Evolutionary conservation across 116 monocot species (phyloP).

Genomic region (Phalaenopsis hybrid): DNA sequence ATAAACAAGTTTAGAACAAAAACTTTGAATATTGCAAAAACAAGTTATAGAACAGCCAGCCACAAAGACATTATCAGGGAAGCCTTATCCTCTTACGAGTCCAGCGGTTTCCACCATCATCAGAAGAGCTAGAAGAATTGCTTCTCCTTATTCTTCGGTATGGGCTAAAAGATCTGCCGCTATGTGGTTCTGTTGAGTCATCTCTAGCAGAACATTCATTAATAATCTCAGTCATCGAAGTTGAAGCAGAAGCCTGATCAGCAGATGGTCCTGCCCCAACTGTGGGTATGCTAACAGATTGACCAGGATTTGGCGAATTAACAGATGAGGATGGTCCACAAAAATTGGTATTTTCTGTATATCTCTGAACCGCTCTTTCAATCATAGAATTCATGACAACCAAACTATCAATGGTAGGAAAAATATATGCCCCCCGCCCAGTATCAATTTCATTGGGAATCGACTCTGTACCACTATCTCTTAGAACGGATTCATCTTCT

Average conservation of each 20-base stretch:
- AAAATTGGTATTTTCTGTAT: background rate
- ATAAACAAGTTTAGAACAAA: background rate
- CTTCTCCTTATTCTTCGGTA: constrained; percentile 26
- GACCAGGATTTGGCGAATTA: background rate
- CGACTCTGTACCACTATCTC: background rate
- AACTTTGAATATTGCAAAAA: background rate
- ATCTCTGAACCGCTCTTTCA: background rate
- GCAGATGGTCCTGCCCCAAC: background rate
- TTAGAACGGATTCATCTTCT: background rate
- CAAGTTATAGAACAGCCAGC: background rate
- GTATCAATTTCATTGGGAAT: background rate
- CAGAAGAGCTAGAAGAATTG: constrained; percentile 18
- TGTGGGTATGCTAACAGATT: background rate
- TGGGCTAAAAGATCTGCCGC: constrained; percentile 22
- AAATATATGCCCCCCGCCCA: background rate
- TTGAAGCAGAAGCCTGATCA: constrained; percentile 42
- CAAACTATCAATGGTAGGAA: background rate
- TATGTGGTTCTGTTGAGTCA: constrained; percentile 16
- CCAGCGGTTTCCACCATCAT: constrained; percentile 25
- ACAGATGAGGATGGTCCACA: constrained; percentile 4
- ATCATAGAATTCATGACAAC: background rate
- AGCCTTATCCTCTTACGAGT: constrained; percentile 21
- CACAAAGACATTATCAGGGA: background rate
- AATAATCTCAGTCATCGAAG: constrained; percentile 34
- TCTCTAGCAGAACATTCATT: constrained; percentile 23